Base-by-base conservation (phyloP, 768 basidiomycete species). In the Calocera cornea region DNA sequence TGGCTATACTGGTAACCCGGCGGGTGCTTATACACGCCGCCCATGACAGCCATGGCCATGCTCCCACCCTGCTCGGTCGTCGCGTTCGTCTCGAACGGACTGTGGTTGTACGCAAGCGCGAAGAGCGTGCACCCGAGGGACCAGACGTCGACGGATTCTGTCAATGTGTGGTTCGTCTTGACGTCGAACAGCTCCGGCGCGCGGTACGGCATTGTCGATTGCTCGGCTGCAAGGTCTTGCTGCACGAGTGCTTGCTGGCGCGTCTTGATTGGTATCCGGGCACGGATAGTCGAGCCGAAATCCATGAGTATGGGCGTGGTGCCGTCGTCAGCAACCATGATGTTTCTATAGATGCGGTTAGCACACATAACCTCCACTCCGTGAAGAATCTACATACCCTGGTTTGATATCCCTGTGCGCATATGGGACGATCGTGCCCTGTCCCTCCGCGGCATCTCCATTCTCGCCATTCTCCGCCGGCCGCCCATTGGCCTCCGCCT, bases 171-270 rank as follows among this genome's bases (percentile, higher is more conserved):
- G 27, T 91, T 92, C 2, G 94, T 97, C 75, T 95, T 95, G 67
- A 97, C 95, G 72, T 99, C 97, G 74, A 97, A 99, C 24, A 99
- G 80, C 74, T 99, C 97, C 0, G 97, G 97, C 1, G 97, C 95
- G 22, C 97, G 87, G 73, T 95, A 99, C 0, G 97, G 91, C 97
- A 99, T 98, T 14, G 94, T 93, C 71, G 93, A 95, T 76, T 95
- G 95, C 76, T 99, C 97, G 19, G 92, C 93, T 1, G 97, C 97
- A 70, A 95, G 86, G 75, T 99, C 97, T 84, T 98, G 97, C 71
- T 97, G 93, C 19, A 89, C 73, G 54, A 99, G 77, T 0, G 97
- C 97, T 75, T 93, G 88, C 29, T 87, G 87, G 29, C 97, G 83
- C 67, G 84, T 92, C 68, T 89, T 84, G 68, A 98, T 83, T 29